Base-by-base conservation (phyloP, 2,329 filamentous ascomycete species). In the Penicillium sp. region DNA sequence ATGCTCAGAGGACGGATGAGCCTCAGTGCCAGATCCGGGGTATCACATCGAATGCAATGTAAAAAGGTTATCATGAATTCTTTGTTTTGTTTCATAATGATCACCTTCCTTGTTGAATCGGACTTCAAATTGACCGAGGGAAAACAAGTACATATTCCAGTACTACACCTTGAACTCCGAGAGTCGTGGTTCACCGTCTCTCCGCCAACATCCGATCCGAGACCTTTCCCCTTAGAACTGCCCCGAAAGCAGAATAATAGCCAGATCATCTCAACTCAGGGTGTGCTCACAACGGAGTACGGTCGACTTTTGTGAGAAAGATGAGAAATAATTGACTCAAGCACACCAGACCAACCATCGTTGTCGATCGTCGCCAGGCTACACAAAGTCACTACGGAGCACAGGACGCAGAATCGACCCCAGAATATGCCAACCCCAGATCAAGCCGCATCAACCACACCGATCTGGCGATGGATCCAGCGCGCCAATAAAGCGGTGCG, bases 391-490 rank as follows among this genome's bases (percentile, higher is more conserved):
- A 31, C 25, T 25, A 25, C 28, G n/a, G 15, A 6, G 5, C n/a
- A n/a, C 15, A 42, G 12, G 5, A 28, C 28, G 28, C 28, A 47
- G n/a, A 28, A 28, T 47, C 22, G 25, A 7, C 43, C 22, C 43
- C 43, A 47, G 54, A 47, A 53, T 41, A 54, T 60, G 43, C 57
- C 48, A 55, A 60, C 50, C 62, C 56, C 51, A 59, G 61, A 63
- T 65, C 63, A 61, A 61, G 63, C 61, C 61, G 61, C 63, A 63
- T 60, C 55, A 14, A 54, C 34, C 38, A 55, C 47, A 55, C 51
- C 57, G 59, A 59, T 54, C 47, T 41, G 10, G 31, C 39, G 37
- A 41, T 57, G 48, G 55, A 53, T 25, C 17, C 17, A 37, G 58
- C 55, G 57, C 38, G 39, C 57, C 57, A 64, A 64, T 62, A 12